Percentiles rank a stretch among this genome's conserved stretches.
These are phyloP conservation scores for Neurospora sp. DNA, from an alignment of 495 filamentous ascomycete genomes.

Conservation along the genomic window DNA sequence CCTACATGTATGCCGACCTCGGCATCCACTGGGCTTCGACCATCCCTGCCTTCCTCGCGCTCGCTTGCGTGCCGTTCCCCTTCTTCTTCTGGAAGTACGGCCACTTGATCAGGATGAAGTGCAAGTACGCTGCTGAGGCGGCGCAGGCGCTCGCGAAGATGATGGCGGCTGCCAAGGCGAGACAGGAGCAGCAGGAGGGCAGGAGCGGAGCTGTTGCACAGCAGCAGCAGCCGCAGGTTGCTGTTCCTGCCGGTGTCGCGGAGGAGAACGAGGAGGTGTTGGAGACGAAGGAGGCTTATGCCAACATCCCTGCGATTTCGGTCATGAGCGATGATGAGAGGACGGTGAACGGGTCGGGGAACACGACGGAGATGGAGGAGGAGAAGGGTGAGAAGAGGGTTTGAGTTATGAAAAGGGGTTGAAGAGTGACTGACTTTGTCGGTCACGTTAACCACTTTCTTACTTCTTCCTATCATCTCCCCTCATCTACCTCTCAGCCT, in stretches of 20 bases:
- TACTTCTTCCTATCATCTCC: neutral
- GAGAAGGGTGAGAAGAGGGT: constrained; percentile 6
- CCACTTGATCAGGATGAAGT: constrained; percentile 48
- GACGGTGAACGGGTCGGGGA: constrained; percentile 1
- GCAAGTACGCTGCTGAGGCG: constrained; percentile 66
- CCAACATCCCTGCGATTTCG: neutral
- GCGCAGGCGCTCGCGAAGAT: constrained; percentile 36
- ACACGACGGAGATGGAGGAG: constrained; percentile 1
- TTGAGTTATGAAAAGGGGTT: neutral
- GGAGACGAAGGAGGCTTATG: neutral
- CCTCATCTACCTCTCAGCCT: neutral
- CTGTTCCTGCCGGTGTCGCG: constrained; percentile 1
- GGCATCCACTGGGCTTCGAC: constrained; percentile 75
- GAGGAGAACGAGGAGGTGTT: neutral
- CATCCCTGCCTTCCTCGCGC: constrained; percentile 66
- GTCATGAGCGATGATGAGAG: constrained; percentile 17
- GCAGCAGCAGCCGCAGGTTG: constrained; percentile 2
- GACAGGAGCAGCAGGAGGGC: constrained; percentile 1
- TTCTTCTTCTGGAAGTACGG: constrained; percentile 77
- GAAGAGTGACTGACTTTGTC: neutral
- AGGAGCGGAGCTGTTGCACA: neutral
- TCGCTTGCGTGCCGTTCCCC: constrained; percentile 69
- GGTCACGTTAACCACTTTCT: neutral
- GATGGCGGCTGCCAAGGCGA: constrained; percentile 2
- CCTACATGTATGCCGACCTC: constrained; percentile 61